A percentile compares a stretch with the other conserved stretches of the same genome.
Evolutionary conservation across 257 asterid species (phyloP).

Genomic region (Anisodus tanguticus): DNA sequence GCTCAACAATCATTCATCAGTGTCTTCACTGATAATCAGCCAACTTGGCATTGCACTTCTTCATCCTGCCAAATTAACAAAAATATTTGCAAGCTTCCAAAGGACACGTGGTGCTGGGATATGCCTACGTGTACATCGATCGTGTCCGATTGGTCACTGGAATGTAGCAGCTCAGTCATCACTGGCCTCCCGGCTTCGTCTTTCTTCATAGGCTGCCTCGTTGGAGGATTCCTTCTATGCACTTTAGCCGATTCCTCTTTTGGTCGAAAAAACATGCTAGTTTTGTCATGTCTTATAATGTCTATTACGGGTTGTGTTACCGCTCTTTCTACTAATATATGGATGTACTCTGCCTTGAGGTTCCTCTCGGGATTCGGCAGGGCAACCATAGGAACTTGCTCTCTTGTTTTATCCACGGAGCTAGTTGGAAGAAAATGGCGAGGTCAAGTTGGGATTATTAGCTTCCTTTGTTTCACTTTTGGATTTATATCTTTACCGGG

Average conservation of each 20-base stretch:
- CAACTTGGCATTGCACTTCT: constrained; percentile 51
- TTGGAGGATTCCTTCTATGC: constrained; percentile 66
- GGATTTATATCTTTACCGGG: constrained; percentile 72
- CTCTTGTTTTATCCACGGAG: constrained; percentile 66
- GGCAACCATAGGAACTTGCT: constrained; percentile 58
- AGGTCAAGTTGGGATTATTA: constrained; percentile 54
- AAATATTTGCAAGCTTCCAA: constrained; percentile 45
- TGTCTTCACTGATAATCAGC: constrained; percentile 64
- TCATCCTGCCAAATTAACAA: not conserved
- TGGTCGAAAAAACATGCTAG: constrained; percentile 67
- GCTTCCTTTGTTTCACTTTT: constrained; percentile 57
- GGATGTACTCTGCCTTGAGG: constrained; percentile 51
- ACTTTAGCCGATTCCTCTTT: constrained; percentile 65
- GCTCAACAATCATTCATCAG: constrained; percentile 72
- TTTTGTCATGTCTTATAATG: constrained; percentile 51
- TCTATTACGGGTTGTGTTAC: constrained; percentile 54
- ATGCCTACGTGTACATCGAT: constrained; percentile 48
- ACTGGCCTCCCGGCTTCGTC: constrained; percentile 69
- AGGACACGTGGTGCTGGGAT: constrained; percentile 55
- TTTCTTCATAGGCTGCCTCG: constrained; percentile 60
- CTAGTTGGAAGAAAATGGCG: constrained; percentile 71
- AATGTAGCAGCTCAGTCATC: constrained; percentile 59
- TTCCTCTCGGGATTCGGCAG: constrained; percentile 61
- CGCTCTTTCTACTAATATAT: constrained; percentile 47
- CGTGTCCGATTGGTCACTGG: constrained; percentile 72